These are phyloP conservation scores for Karstenula rhodostoma DNA, from an alignment of 2,329 filamentous ascomycete genomes.

Conservation along the genomic window DNA sequence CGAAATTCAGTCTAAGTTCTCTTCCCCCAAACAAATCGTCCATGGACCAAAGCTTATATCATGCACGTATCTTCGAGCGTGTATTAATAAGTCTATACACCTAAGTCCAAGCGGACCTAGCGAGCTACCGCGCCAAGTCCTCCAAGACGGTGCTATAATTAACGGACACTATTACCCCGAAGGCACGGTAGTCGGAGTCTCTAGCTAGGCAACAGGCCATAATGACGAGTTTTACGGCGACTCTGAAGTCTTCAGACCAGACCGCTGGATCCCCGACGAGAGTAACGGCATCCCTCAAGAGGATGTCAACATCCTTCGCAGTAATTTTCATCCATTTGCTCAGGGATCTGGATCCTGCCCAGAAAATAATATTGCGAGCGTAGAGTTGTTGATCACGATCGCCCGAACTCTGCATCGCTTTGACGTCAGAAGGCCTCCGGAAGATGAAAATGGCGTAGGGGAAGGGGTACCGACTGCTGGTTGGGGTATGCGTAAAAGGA, in stretches of 20 bases:
- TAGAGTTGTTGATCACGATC: slow-evolving; percentile 54
- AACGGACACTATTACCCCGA: slow-evolving; percentile 30
- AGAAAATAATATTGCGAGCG: slow-evolving; percentile 10
- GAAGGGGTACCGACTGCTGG: not conserved
- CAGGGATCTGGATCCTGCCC: slow-evolving; percentile 6
- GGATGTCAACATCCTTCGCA: slow-evolving; percentile 55
- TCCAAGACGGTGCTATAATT: slow-evolving; percentile 28
- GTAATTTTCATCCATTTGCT: slow-evolving; percentile 24
- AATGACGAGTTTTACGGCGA: slow-evolving; percentile 29
- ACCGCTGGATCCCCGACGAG: slow-evolving; percentile 26
- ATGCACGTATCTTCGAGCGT: slow-evolving; percentile 39
- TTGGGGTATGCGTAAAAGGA: no score
- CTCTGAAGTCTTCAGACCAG: slow-evolving; percentile 26
- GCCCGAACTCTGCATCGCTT: slow-evolving; percentile 1
- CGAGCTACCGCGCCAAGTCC: slow-evolving; percentile 31
- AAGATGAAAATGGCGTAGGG: not conserved
- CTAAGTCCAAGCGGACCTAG: slow-evolving; percentile 35
- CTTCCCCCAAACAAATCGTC: slow-evolving; percentile 26
- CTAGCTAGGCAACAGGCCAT: slow-evolving; percentile 38
- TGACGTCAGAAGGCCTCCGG: no score
- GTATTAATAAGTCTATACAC: slow-evolving; percentile 45
- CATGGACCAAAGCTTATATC: slow-evolving; percentile 26
- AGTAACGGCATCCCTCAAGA: not conserved
- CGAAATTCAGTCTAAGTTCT: slow-evolving; percentile 32
- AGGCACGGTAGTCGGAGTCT: slow-evolving; percentile 31